These are phyloP conservation scores for Aethionema arabicum DNA, from an alignment of 345 rosid species.

Conservation along the genomic window DNA sequence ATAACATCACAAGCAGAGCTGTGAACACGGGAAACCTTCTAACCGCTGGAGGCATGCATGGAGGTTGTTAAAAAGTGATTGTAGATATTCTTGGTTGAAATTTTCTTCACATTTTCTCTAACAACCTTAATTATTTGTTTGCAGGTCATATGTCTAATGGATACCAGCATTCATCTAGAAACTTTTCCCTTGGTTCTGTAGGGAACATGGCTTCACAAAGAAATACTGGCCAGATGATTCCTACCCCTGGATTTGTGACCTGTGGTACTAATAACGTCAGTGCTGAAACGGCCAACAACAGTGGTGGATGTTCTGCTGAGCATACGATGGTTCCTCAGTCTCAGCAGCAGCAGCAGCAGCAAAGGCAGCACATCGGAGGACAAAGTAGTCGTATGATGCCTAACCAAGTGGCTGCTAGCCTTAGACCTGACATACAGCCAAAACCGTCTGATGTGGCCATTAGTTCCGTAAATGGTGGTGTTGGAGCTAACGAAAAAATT, in stretches of 20 bases:
- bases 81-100: slow-evolving; percentile 32
- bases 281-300: slow-evolving; percentile 51
- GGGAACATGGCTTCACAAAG: slow-evolving; percentile 69
- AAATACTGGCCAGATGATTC: slow-evolving; percentile 81
- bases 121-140: slow-evolving; percentile 26
- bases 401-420: slow-evolving; percentile 57
- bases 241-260: slow-evolving; percentile 80
- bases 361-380: slow-evolving; percentile 60
- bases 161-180: slow-evolving; percentile 62
- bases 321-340: slow-evolving; percentile 56
- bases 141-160: slow-evolving; percentile 69
- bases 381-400: slow-evolving; percentile 68
- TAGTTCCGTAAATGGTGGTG: slow-evolving; percentile 58
- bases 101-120: slow-evolving; percentile 22
- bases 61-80: slow-evolving; percentile 57
- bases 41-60: slow-evolving; percentile 52
- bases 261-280: slow-evolving; percentile 42
- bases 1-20: slow-evolving; percentile 47
- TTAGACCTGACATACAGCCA: slow-evolving; percentile 69
- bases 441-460: slow-evolving; percentile 63
- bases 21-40: slow-evolving; percentile 51
- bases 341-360: slow-evolving; percentile 70
- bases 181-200: slow-evolving; percentile 65
- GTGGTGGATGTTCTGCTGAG: slow-evolving; percentile 70
- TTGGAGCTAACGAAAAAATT: slow-evolving; percentile 61